These are phyloP conservation scores for Phyllosticta citribraziliensis DNA, from an alignment of 2,329 filamentous ascomycete genomes.

Conservation along the genomic window DNA sequence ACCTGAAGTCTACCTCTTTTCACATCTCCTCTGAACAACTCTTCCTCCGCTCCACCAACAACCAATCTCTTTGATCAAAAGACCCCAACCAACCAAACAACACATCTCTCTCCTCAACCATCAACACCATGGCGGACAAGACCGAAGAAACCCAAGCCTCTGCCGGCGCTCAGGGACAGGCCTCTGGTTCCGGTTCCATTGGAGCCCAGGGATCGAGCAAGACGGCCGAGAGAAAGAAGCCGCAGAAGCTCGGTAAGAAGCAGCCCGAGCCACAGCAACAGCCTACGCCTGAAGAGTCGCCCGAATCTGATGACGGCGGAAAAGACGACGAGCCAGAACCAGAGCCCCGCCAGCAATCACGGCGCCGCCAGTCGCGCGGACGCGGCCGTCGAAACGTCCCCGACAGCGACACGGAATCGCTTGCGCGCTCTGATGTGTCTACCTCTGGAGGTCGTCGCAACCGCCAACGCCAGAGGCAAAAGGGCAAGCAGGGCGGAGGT, in stretches of 20 bases:
- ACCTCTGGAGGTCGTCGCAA: conserved; percentile 46
- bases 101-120: background rate
- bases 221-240: conserved; percentile 38
- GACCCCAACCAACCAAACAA: background rate
- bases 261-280: conserved; percentile 34
- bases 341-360: conserved; percentile 35
- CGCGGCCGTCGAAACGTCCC: conserved; percentile 34
- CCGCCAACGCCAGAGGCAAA: conserved; percentile 40
- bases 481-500: conserved; percentile 37
- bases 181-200: conserved; percentile 13
- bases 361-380: conserved; percentile 41
- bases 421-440: conserved; percentile 45
- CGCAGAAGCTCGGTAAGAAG: conserved; percentile 41
- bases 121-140: conserved; percentile 14
- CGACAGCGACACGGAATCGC: conserved; percentile 45
- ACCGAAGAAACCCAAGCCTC: conserved; percentile 16
- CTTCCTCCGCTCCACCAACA: background rate
- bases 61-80: background rate
- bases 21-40: background rate
- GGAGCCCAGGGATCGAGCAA: conserved; percentile 15
- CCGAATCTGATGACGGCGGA: conserved; percentile 34
- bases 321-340: conserved; percentile 36
- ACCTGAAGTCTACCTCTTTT: background rate
- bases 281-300: conserved; percentile 32
- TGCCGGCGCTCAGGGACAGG: conserved; percentile 16